phyloP scores from a whole-genome alignment of 371 early-diverging fungal genomes.

The Fennellomyces sp. region DNA sequence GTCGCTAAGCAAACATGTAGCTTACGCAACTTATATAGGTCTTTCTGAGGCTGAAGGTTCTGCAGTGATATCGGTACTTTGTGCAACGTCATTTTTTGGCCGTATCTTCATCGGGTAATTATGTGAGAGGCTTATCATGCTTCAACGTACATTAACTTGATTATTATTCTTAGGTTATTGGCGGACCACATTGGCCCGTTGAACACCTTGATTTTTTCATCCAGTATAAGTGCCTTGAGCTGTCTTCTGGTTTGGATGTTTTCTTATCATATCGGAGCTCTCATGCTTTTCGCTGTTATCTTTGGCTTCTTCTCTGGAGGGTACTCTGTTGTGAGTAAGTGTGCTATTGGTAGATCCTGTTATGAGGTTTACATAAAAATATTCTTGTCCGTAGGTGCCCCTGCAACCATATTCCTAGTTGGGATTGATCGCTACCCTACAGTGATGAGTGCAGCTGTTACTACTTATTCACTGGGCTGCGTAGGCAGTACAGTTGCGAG shows the following conservation, averaged over 20 bases:
- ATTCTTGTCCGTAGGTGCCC: too few relatives aligned
- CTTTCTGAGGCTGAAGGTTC: neutral
- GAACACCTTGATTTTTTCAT: neutral
- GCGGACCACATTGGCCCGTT: neutral
- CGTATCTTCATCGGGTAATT: neutral
- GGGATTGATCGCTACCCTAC: too few relatives aligned
- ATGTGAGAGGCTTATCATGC: neutral
- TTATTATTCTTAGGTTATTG: neutral
- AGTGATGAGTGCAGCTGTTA: too few relatives aligned
- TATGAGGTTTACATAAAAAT: too few relatives aligned
- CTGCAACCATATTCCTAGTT: too few relatives aligned
- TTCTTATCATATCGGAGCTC: neutral
- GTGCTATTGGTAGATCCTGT: too few relatives aligned
- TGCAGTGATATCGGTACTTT: neutral
- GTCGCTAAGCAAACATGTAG: neutral
- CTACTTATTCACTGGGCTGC: too few relatives aligned
- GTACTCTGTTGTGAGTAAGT: neutral
- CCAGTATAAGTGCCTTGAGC: neutral
- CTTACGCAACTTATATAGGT: neutral
- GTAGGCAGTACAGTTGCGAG: too few relatives aligned
- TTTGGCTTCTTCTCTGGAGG: neutral
- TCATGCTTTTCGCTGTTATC: neutral
- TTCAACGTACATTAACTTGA: neutral
- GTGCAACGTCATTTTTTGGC: neutral
- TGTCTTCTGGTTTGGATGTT: neutral